phyloP scores from a whole-genome alignment of 228 moss, liverwort and hornwort species.

The Sphagnum fallax region DNA sequence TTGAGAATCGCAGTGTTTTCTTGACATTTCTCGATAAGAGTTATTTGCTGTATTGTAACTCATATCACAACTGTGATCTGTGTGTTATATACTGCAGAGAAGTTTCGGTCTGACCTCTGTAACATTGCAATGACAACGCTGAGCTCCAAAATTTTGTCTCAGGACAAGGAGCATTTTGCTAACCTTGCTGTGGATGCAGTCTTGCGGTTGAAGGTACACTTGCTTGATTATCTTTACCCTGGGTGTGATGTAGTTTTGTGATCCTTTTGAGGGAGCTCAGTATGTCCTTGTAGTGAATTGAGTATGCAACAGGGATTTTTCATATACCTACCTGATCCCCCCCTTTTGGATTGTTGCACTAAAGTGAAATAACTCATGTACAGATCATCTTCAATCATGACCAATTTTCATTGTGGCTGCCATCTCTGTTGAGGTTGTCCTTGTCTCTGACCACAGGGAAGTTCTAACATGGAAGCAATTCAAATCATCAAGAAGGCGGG shows the following conservation, averaged over 20 bases:
- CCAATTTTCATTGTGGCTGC: too few relatives aligned
- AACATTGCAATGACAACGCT: conserved; percentile 98
- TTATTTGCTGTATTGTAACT: too few relatives aligned
- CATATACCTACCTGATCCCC: too few relatives aligned
- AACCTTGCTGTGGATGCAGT: conserved; percentile 97
- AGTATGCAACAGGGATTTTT: too few relatives aligned
- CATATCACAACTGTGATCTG: too few relatives aligned
- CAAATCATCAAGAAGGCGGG: conserved; percentile 97
- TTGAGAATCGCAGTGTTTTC: not conserved
- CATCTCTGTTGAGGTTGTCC: too few relatives aligned
- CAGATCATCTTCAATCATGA: too few relatives aligned
- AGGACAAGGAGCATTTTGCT: conserved; percentile 94
- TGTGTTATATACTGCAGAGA: conserved; percentile 33
- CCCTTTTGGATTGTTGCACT: too few relatives aligned
- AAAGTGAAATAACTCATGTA: too few relatives aligned
- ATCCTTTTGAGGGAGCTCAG: too few relatives aligned
- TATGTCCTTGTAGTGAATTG: too few relatives aligned
- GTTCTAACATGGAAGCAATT: conserved; percentile 84
- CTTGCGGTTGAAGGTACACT: conserved; percentile 70
- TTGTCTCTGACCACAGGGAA: conserved; percentile 42
- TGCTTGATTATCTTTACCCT: not conserved
- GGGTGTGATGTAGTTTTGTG: not conserved
- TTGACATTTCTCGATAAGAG: too few relatives aligned
- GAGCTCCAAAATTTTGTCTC: conserved; percentile 96
- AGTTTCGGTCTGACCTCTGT: conserved; percentile 79